Base-by-base conservation (phyloP, 495 filamentous ascomycete species). In the Penicillium coffeae region DNA sequence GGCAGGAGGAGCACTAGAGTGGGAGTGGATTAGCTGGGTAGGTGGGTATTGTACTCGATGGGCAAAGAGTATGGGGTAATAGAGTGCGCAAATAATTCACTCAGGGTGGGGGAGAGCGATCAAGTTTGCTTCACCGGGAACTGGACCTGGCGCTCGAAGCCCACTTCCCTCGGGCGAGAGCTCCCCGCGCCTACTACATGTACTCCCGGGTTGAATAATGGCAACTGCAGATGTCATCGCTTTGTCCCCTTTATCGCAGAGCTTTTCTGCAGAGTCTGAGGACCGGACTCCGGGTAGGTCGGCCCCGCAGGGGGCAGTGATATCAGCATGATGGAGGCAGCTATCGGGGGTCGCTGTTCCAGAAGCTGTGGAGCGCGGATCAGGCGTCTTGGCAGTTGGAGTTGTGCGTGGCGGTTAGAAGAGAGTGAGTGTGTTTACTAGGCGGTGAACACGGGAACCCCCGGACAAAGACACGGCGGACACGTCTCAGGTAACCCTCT, bases 301-400 rank as follows among this genome's bases (percentile, higher is more conserved):
- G 53, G 66, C 66, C 66, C 67, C 67, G 67, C 63, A 67, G 50
- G 54, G 59, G 52, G 34, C 49, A 52, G 54, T 69, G 68, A 71
- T 66, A 68, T 71, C 66, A 71, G 62, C 54, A 54, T 67, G 65
- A 62, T 56, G 54, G 13, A 2, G 27, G 12, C 12, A 39, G 1
- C 56, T 18, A 66, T 66, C 68, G 68, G 62, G 42, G 25, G 37
- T 40, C 5, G 22, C 51, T 58, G 47, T 71, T 71, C 68, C 64
- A 70, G 68, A 71, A 71, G 66, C 48, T 71, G 66, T 69, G 68
- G 68, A 66, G 59, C 56, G 58, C 42, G 47, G 68, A 71, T 71
- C 66, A 38, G 52, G 60, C 51, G 60, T 45, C 65, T 70, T 68
- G 67, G 67, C 64, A n/a, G 59, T 54, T 61, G 58, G 57, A 51